Conservation (phyloP, 78 protist species). For the Bigelowiella natans region DNA sequence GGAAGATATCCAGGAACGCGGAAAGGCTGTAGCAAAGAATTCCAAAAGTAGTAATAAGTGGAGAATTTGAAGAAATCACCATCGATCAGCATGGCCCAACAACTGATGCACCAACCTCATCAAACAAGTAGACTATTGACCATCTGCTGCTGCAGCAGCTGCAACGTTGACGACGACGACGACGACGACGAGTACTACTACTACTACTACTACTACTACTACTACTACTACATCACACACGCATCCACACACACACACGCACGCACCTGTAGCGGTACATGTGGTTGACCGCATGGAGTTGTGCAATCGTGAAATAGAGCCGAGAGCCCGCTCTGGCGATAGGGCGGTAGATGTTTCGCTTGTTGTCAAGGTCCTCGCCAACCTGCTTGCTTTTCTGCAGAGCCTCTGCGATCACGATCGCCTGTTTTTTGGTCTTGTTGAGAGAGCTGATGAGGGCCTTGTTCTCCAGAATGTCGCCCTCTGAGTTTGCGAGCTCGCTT, state of each 20-base stretch:
- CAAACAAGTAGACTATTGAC: too few relatives aligned
- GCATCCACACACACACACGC: slow-evolving; percentile 14
- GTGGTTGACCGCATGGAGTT: slow-evolving; percentile 38
- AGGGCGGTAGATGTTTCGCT: slow-evolving; percentile 60
- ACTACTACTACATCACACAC: neutral
- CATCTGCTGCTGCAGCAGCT: too few relatives aligned
- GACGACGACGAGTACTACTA: too few relatives aligned
- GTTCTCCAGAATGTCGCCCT: slow-evolving; percentile 67
- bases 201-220: too few relatives aligned
- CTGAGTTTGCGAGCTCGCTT: slow-evolving; percentile 38
- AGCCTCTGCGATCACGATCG: neutral
- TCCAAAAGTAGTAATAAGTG: too few relatives aligned
- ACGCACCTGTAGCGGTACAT: slow-evolving; percentile 67
- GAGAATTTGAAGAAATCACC: too few relatives aligned
- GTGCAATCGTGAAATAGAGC: slow-evolving; percentile 50
- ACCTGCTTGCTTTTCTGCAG: neutral
- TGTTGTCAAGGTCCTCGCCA: slow-evolving; percentile 35
- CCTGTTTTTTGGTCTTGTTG: neutral
- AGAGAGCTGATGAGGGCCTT: slow-evolving; percentile 36
- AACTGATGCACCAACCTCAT: too few relatives aligned
- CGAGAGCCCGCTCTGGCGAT: slow-evolving; percentile 40
- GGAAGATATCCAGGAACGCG: neutral
- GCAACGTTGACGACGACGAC: too few relatives aligned
- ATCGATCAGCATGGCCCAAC: too few relatives aligned
- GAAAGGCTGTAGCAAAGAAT: neutral